Conservation (phyloP, 1,284 basidiomycete species). For the Ustilago tritici region DNA sequence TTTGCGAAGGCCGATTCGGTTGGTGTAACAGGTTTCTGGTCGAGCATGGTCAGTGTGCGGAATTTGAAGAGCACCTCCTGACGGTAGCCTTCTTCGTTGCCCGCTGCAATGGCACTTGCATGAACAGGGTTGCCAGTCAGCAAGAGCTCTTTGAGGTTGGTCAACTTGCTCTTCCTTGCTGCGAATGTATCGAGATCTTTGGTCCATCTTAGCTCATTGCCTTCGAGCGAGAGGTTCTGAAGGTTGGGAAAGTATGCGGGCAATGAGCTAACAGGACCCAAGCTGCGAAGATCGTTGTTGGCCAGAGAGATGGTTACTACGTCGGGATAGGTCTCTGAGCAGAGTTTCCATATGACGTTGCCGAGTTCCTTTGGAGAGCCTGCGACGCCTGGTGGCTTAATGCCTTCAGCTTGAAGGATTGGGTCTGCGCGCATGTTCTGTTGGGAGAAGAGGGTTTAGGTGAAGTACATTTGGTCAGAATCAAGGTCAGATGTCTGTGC, state of each 20-base stretch:
- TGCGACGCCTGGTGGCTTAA: conserved; percentile 78
- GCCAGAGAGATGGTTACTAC: conserved; percentile 69
- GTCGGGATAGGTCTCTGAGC: conserved; percentile 80
- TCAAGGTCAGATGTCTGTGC: neutral
- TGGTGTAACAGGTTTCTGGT: conserved; percentile 80
- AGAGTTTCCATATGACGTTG: conserved; percentile 86
- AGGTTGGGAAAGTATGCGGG: conserved; percentile 73
- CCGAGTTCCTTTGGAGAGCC: conserved; percentile 76
- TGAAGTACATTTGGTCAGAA: neutral
- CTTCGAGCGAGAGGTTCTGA: conserved; percentile 80
- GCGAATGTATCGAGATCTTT: conserved; percentile 61
- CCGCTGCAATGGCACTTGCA: conserved; percentile 76
- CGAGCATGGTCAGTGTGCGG: conserved; percentile 54
- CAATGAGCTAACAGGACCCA: conserved; percentile 50
- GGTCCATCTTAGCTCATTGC: conserved; percentile 68
- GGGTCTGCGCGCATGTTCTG: conserved; percentile 79
- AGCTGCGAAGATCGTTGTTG: conserved; percentile 54
- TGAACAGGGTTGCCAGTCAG: conserved; percentile 83
- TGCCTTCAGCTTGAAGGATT: conserved; percentile 76
- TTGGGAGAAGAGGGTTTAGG: neutral
- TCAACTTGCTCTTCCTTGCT: conserved; percentile 43
- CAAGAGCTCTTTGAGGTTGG: conserved; percentile 76
- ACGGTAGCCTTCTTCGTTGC: conserved; percentile 74
- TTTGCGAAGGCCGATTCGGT: conserved; percentile 77
- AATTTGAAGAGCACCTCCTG: conserved; percentile 53